These are phyloP conservation scores for Pythium phragmiticola DNA, from an alignment of 352 stramenopile genomes.

Conservation along the genomic window DNA sequence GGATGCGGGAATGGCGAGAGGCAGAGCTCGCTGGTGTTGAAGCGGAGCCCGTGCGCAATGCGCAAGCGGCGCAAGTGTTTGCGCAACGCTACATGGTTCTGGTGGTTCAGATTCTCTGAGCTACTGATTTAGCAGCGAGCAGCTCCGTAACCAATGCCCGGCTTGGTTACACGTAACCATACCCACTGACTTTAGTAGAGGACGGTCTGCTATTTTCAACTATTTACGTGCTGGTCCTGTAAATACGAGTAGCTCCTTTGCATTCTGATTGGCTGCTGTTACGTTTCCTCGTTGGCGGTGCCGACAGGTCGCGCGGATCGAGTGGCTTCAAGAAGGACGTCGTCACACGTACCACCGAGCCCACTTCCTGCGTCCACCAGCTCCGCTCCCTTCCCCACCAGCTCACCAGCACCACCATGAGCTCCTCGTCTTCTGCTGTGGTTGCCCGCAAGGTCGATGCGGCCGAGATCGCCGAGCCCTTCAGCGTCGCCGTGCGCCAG, in stretches of 20 bases:
- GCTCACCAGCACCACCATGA: constrained; percentile 8
- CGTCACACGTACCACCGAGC: too few relatives aligned
- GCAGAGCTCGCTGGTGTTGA: too few relatives aligned
- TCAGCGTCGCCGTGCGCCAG: constrained; percentile 78
- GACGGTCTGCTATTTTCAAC: constrained; percentile 9
- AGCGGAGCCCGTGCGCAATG: too few relatives aligned
- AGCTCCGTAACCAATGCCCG: neutral
- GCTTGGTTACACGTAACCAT: neutral
- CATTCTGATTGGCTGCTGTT: constrained; percentile 5
- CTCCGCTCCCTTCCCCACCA: too few relatives aligned
- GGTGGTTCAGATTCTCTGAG: constrained; percentile 11
- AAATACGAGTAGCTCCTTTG: constrained; percentile 7
- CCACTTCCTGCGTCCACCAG: neutral
- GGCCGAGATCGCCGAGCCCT: constrained; percentile 81
- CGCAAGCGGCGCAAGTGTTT: too few relatives aligned
- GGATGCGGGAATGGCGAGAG: too few relatives aligned
- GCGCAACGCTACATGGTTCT: too few relatives aligned
- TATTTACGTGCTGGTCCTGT: constrained; percentile 5
- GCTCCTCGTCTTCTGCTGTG: constrained; percentile 3
- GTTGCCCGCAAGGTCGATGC: constrained; percentile 69
- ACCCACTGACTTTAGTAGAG: neutral
- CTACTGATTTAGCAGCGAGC: constrained; percentile 3
- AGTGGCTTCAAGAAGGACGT: constrained; percentile 6
- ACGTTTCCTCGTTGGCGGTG: constrained; percentile 12
- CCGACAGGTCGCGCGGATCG: neutral